Base-by-base conservation (phyloP, 169 alveolate genomes). In the Eimeria tenella region DNA sequence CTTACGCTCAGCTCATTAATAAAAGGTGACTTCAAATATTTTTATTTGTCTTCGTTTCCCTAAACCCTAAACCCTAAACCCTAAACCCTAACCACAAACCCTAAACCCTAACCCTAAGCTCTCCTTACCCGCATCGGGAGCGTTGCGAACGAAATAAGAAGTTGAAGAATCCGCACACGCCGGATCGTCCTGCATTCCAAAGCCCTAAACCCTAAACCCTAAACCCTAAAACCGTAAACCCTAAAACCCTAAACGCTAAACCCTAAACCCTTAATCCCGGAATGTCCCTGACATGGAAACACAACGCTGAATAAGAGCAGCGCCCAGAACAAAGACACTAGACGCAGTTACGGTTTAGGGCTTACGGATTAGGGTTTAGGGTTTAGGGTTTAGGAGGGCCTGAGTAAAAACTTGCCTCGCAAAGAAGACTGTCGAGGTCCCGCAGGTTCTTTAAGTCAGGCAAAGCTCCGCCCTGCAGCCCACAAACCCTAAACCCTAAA, bases 1-100 rank as follows among this genome's bases (percentile, higher is more conserved):
- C 95, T 55, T 71, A 91, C 83, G 31, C 84, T 50, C 56, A 93
- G 94, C n/a, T n/a, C n/a, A n/a, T n/a, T n/a, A n/a, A n/a, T n/a
- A n/a, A 31, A 9, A 6, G 50, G 58, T 82, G 8, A 15, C 8
- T 9, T 11, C 42, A 60, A 82, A 60, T 11, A n/a, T n/a, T n/a
- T n/a, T n/a, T n/a, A n/a, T n/a, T n/a, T n/a, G n/a, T n/a, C n/a
- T n/a, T n/a, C n/a, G n/a, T n/a, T n/a, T n/a, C n/a, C n/a, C 90
- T 86, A 86, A 11, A 5, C n/a, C 31, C 71, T 65, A 65, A 65
- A 4, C 74, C 5, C 77, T n/a, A 68, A 68, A 17, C 77, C 77
- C 77, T 68, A 68, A 68, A 68, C 77, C 77, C 77, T 68, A 21
- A 25, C 0, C 31, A 52, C 71, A 90, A 21, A 58, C 56, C 74